phyloP scores from a whole-genome alignment of 352 stramenopile genomes.

The Globisporangium megalacanthum region DNA sequence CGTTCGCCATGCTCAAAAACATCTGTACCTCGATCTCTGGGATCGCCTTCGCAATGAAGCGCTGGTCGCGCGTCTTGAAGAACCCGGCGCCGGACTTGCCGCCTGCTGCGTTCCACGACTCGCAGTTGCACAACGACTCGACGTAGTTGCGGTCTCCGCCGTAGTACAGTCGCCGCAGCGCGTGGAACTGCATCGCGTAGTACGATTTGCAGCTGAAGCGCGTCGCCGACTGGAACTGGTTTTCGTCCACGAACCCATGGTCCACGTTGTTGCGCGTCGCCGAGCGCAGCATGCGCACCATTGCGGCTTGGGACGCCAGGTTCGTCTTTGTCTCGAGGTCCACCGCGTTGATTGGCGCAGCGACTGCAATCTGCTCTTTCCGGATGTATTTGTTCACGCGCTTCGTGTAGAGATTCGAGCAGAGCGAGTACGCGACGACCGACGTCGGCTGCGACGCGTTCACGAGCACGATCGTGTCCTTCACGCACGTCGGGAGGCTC shows the following conservation, averaged over 20 bases:
- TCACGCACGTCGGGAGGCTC: conserved; percentile 59
- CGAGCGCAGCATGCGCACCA: conserved; percentile 67
- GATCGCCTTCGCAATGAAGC: conserved; percentile 86
- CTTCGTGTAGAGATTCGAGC: conserved; percentile 76
- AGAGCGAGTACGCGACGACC: conserved; percentile 81
- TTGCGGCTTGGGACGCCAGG: conserved; percentile 16
- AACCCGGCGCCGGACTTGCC: conserved; percentile 86
- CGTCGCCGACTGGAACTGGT: conserved; percentile 74
- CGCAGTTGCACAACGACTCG: conserved; percentile 81
- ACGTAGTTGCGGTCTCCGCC: conserved; percentile 83
- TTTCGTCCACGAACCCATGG: conserved; percentile 82
- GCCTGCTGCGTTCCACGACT: conserved; percentile 80
- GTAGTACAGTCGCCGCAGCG: conserved; percentile 77
- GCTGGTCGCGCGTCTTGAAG: conserved; percentile 81
- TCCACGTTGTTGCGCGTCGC: conserved; percentile 76
- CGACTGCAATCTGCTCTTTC: conserved; percentile 38
- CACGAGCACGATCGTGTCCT: conserved; percentile 72
- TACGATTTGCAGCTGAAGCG: conserved; percentile 87
- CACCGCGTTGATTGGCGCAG: conserved; percentile 25
- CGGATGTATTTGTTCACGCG: conserved; percentile 71
- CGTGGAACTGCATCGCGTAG: conserved; percentile 88
- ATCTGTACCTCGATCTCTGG: conserved; percentile 84
- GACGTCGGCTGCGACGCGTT: conserved; percentile 80
- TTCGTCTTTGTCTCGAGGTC: conserved; percentile 18
- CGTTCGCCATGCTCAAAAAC: conserved; percentile 87